These are phyloP conservation scores for Rubus parviflorus DNA, from an alignment of 306 rosid species.

Conservation along the genomic window DNA sequence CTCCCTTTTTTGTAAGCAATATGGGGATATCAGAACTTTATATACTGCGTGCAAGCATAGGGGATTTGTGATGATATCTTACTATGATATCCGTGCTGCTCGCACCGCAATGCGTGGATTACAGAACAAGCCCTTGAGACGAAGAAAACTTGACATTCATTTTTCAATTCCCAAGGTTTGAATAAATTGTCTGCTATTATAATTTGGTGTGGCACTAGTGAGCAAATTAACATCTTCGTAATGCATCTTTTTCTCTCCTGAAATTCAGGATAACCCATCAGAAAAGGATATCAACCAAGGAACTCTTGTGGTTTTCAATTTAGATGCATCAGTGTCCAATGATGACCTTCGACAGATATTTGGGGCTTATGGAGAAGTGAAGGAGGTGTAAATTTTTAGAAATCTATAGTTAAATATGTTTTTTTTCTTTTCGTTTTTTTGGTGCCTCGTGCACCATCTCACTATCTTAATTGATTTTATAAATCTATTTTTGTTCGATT, in stretches of 20 bases:
- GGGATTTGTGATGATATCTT: constrained; percentile 96
- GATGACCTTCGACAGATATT: constrained; percentile 91
- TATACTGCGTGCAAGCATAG: constrained; percentile 97
- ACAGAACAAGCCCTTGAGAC: constrained; percentile 87
- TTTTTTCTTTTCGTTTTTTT: background rate
- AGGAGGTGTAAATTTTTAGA: constrained; percentile 59
- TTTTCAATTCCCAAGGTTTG: constrained; percentile 97
- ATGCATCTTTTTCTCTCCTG: constrained; percentile 25
- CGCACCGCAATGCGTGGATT: constrained; percentile 91
- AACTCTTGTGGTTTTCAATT: constrained; percentile 93
- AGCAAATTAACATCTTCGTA: constrained; percentile 14
- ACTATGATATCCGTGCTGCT: constrained; percentile 92
- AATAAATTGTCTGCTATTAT: constrained; percentile 9
- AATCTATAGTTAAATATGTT: constrained; percentile 8
- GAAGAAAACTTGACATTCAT: constrained; percentile 94
- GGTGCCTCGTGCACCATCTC: constrained; percentile 20
- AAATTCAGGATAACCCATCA: constrained; percentile 84
- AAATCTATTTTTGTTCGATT: constrained; percentile 12
- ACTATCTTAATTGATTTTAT: constrained; percentile 4
- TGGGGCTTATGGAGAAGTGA: constrained; percentile 93
- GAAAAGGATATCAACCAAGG: constrained; percentile 96
- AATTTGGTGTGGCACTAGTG: constrained; percentile 8
- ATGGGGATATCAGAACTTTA: constrained; percentile 89
- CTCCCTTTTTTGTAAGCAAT: constrained; percentile 52
- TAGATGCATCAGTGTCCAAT: constrained; percentile 89